These are phyloP conservation scores for Gomphus bonarii DNA, from an alignment of 1,284 basidiomycete genomes.

Conservation along the genomic window DNA sequence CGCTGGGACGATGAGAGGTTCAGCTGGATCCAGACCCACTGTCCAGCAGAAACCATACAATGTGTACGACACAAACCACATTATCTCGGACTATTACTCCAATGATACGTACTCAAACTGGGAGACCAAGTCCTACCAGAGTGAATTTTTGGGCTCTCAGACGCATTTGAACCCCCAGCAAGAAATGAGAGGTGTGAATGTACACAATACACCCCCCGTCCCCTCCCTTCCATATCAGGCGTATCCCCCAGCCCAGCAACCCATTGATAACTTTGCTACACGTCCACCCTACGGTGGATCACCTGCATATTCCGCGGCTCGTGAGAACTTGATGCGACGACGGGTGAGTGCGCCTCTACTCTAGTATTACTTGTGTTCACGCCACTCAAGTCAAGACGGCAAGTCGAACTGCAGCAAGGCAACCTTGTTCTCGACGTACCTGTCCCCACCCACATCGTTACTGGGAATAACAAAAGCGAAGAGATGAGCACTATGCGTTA, in stretches of 20 bases:
- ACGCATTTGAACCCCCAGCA: conserved; percentile 54
- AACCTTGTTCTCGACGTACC: conserved; percentile 78
- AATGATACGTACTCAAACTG: conserved; percentile 37
- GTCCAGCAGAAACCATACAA: background rate
- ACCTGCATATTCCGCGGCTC: conserved; percentile 55
- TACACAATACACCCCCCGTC: conserved; percentile 35
- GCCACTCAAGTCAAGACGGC: conserved; percentile 46
- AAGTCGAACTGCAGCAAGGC: conserved; percentile 74
- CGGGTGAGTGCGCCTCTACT: conserved; percentile 21
- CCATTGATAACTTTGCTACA: conserved; percentile 33
- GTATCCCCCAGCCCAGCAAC: conserved; percentile 45
- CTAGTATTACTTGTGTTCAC: background rate
- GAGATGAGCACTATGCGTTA: conserved; percentile 84
- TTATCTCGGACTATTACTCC: conserved; percentile 11
- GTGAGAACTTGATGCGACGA: conserved; percentile 69
- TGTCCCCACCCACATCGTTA: conserved; percentile 71
- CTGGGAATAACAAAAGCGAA: conserved; percentile 51
- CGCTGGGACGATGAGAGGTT: background rate
- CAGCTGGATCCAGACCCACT: background rate
- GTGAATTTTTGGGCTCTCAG: conserved; percentile 62
- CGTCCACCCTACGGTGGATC: conserved; percentile 22
- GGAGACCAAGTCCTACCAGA: conserved; percentile 54
- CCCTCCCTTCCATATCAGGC: conserved; percentile 36
- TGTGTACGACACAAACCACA: conserved; percentile 21
- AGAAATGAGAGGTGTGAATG: conserved; percentile 42